phyloP scores from a whole-genome alignment of 129 eudicot genomes.

The Glebionis coronaria region DNA sequence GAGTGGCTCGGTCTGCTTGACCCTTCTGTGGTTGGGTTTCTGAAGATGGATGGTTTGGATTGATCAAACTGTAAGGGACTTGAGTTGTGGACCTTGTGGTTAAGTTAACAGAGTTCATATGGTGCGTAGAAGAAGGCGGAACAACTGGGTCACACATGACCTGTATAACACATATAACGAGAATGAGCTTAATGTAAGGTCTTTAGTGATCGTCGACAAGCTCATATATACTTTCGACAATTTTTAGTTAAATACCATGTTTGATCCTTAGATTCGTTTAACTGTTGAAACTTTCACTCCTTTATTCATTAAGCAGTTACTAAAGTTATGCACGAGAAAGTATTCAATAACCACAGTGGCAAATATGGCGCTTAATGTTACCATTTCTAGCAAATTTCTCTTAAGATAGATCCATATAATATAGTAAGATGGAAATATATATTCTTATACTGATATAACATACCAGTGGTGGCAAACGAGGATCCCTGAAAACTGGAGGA shows the following conservation, averaged over 20 bases:
- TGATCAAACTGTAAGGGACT: background rate
- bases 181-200: background rate
- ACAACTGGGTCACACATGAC: background rate
- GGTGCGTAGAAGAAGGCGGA: background rate
- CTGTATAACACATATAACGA: background rate
- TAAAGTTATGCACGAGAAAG: background rate
- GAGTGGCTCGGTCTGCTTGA: background rate
- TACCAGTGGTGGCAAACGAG: slow-evolving; percentile 10
- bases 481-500: background rate
- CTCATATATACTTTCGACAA: background rate
- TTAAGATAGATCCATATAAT: background rate
- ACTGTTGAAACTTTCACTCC: too few relatives aligned
- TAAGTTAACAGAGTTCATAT: background rate
- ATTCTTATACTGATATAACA: too few relatives aligned
- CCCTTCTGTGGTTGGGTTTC: background rate
- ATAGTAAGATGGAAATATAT: too few relatives aligned
- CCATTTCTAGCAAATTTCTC: background rate
- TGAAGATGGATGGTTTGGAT: background rate
- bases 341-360: background rate
- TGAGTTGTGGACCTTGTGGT: background rate
- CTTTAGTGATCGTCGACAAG: background rate
- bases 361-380: background rate
- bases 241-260: background rate
- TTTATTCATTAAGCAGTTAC: too few relatives aligned
- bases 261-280: background rate